phyloP scores from a whole-genome alignment of 176 grass and related monocot genomes.

The Avena eriantha region DNA sequence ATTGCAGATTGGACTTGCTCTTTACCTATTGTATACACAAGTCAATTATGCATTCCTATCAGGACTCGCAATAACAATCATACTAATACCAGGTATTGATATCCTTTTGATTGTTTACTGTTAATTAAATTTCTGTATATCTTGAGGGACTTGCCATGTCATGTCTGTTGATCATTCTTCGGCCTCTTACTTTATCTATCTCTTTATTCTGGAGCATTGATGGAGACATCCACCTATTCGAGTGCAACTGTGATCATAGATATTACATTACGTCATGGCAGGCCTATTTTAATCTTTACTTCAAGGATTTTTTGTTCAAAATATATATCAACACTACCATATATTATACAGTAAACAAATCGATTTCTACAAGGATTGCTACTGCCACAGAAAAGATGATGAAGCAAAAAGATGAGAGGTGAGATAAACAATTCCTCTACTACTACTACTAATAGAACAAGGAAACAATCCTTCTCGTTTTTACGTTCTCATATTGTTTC shows the following conservation, averaged over 20 bases:
- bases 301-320: conserved; percentile 9
- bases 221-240: not conserved
- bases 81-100: conserved; percentile 90
- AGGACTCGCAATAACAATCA: conserved; percentile 84
- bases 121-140: not conserved
- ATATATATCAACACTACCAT: conserved; percentile 6
- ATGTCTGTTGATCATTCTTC: not conserved
- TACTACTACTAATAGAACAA: not conserved
- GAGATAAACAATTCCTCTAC: conserved; percentile 25
- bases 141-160: not conserved
- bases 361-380: conserved; percentile 86
- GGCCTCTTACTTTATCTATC: not conserved
- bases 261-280: not conserved
- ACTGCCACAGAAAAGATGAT: conserved; percentile 89
- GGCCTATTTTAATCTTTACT: conserved; percentile 1
- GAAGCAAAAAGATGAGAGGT: conserved; percentile 96
- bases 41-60: conserved; percentile 96
- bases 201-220: conserved; percentile 10
- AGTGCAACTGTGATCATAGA: not conserved
- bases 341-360: conserved; percentile 82
- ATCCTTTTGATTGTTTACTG: conserved; percentile 13
- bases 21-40: conserved; percentile 93
- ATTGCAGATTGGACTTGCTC: conserved; percentile 90
- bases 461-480: not conserved
- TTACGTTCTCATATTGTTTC: not conserved